phyloP scores from a whole-genome alignment of 163 green algal species.

The Scenedesmus sp. region DNA sequence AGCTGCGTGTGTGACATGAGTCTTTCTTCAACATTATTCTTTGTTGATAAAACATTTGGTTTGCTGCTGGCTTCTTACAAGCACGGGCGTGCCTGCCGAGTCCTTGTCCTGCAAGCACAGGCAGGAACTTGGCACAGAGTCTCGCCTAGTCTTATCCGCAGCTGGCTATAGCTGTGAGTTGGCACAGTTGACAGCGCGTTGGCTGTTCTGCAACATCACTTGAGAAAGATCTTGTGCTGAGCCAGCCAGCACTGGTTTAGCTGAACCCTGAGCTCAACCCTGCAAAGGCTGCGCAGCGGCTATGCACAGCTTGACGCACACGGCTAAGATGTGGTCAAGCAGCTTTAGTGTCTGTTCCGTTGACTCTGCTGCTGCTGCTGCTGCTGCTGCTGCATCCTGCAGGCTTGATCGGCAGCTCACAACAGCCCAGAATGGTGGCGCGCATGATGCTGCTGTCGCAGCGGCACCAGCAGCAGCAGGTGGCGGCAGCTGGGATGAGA shows the following conservation, averaged over 20 bases:
- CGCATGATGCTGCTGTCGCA: not conserved
- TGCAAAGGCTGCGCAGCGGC: not conserved
- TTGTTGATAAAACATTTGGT: too few species aligned
- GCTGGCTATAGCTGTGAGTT: too few species aligned
- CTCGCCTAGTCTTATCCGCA: too few species aligned
- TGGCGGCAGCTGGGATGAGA: not conserved
- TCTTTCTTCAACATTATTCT: too few species aligned
- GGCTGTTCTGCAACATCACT: not conserved
- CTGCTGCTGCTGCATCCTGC: not conserved
- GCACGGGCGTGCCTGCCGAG: not conserved
- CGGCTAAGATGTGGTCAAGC: not conserved
- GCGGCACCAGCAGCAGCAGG: not conserved
- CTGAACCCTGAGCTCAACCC: too few species aligned
- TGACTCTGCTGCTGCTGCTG: not conserved
- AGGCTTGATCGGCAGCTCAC: slow-evolving; percentile 33
- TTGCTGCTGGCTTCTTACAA: not conserved
- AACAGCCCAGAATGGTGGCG: not conserved
- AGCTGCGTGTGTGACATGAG: not conserved
- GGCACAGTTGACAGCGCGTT: not conserved
- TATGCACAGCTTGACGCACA: not conserved
- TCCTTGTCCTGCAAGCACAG: not conserved
- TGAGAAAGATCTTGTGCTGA: too few species aligned
- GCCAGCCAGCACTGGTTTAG: too few species aligned
- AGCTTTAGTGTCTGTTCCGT: not conserved
- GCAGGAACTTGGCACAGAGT: too few species aligned